Percentiles rank a stretch among this genome's conserved stretches.
Conservation (phyloP, 1,139 yeast genomes). For the Candida tropicalis region DNA sequence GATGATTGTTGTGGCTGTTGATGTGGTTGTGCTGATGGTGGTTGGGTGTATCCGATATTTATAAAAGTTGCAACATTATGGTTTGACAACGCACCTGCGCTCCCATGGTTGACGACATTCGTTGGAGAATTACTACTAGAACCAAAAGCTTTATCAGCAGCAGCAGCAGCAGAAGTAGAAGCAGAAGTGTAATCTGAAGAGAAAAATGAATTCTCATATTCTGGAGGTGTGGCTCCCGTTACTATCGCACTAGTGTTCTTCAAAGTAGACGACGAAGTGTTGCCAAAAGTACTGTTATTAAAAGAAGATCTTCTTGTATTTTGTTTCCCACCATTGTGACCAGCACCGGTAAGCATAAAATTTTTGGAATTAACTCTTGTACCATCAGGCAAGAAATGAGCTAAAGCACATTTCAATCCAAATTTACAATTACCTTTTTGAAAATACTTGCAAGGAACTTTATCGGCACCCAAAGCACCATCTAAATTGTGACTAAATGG, state of each 20-base stretch:
- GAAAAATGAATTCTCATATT: constrained; percentile 5
- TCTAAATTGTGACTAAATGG: constrained; percentile 87
- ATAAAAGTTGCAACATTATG: constrained; percentile 11
- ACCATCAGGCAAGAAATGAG: constrained; percentile 88
- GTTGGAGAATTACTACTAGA: constrained; percentile 5
- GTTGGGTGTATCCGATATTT: constrained; percentile 9
- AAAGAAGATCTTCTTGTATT: constrained; percentile 4
- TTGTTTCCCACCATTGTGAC: constrained; percentile 8
- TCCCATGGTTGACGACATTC: not conserved
- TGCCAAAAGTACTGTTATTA: constrained; percentile 1
- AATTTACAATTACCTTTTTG: constrained; percentile 94
- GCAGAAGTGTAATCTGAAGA: constrained; percentile 2
- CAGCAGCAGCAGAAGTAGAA: no score
- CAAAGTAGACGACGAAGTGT: not conserved
- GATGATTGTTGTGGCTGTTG: constrained; percentile 2
- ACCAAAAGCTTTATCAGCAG: not conserved
- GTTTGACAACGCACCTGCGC: not conserved
- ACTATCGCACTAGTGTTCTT: not conserved
- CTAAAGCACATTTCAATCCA: constrained; percentile 90
- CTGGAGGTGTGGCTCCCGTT: constrained; percentile 7
- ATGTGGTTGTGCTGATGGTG: constrained; percentile 4
- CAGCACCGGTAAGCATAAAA: constrained; percentile 8
- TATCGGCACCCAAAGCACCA: constrained; percentile 56
- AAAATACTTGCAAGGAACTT: constrained; percentile 87
- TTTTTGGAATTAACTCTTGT: constrained; percentile 65